Conservation (phyloP, 1,139 yeast genomes). For the Hemisphaericaspora xylofermentans region DNA sequence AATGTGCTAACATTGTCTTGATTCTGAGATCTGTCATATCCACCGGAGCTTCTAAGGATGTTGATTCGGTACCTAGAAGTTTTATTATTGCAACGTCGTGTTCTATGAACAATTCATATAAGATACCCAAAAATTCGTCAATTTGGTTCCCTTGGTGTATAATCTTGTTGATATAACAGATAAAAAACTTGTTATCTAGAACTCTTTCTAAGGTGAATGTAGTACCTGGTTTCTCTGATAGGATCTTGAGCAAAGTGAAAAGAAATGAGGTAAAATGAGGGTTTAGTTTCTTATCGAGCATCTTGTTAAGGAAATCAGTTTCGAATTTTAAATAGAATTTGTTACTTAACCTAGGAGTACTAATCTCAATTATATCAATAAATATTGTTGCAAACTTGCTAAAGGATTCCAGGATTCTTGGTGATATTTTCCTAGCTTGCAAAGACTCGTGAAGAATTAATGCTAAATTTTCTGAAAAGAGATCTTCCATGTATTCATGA, state of each 20-base stretch:
- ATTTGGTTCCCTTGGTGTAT: background rate
- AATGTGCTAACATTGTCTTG: conserved; percentile 8
- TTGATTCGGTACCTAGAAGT: conserved; percentile 2
- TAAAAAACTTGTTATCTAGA: conserved; percentile 5
- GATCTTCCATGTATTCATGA: conserved; percentile 4
- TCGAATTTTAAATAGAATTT: conserved; percentile 10
- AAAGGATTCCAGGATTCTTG: conserved; percentile 2
- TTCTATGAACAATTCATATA: conserved; percentile 5
- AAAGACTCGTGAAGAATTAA: conserved; percentile 1
- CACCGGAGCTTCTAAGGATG: background rate
- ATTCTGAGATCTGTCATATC: conserved; percentile 5
- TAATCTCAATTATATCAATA: conserved; percentile 6
- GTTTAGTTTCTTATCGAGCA: conserved; percentile 6
- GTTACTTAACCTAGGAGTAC: conserved; percentile 6
- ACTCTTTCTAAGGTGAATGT: conserved; percentile 5
- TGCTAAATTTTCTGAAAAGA: conserved; percentile 4
- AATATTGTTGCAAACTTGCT: conserved; percentile 5
- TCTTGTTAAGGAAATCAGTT: conserved; percentile 9
- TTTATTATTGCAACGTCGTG: conserved; percentile 8
- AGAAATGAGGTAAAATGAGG: conserved; percentile 4
- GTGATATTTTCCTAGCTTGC: background rate
- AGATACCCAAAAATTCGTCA: conserved; percentile 1
- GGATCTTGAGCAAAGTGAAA: conserved; percentile 5
- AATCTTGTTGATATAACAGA: conserved; percentile 2
- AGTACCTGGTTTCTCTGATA: conserved; percentile 1